Conservation (phyloP, 2,329 filamentous ascomycete species). For the Fusarium praegraminearum region DNA sequence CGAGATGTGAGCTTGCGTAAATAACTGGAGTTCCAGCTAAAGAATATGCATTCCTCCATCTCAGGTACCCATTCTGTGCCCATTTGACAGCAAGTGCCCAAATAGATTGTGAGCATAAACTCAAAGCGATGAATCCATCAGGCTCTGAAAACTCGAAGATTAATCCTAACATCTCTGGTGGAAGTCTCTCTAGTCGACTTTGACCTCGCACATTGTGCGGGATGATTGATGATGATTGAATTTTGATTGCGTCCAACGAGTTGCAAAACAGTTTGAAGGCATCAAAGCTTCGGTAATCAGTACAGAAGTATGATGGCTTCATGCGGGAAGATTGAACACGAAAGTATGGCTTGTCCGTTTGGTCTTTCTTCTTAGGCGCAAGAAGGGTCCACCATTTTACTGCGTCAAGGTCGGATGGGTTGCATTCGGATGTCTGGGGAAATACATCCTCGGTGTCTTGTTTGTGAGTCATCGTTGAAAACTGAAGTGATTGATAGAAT, state of each 20-base stretch:
- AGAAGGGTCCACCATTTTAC: slow-evolving; percentile 12
- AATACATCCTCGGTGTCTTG: background rate
- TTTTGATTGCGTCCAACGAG: background rate
- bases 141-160: background rate
- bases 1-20: background rate
- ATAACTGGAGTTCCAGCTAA: slow-evolving; percentile 24
- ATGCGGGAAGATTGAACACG: background rate
- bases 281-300: slow-evolving; percentile 1
- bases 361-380: background rate
- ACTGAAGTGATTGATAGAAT: background rate
- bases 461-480: background rate
- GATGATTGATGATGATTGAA: fast-evolving
- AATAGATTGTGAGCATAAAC: slow-evolving; percentile 12
- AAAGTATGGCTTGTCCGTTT: background rate
- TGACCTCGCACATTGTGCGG: background rate
- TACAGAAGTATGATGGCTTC: slow-evolving; percentile 3
- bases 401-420: background rate
- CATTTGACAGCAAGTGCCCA: background rate
- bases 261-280: slow-evolving; percentile 22
- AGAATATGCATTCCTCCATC: slow-evolving; percentile 16
- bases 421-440: background rate
- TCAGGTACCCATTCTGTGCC: background rate
- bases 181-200: background rate
- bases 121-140: background rate
- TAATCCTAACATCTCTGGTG: background rate